Percentiles rank a stretch among this genome's conserved stretches.
Evolutionary conservation across 2,329 filamentous ascomycete species (phyloP).

Genomic region (Westerdykella aurantiaca): DNA sequence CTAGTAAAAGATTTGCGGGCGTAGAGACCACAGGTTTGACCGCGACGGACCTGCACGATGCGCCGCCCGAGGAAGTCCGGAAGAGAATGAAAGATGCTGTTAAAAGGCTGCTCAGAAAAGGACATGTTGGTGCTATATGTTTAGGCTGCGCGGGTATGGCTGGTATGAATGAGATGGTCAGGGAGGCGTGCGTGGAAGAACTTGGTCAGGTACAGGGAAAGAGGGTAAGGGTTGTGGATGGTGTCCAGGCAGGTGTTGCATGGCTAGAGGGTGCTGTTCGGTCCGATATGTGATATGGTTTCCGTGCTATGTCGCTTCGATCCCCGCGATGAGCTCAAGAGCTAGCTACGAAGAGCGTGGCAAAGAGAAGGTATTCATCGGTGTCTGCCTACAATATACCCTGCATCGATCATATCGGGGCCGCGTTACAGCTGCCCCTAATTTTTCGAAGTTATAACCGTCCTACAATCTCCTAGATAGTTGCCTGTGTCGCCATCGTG

Average conservation of each 20-base stretch:
- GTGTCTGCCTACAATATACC: too few species aligned
- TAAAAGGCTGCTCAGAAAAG: slow-evolving; percentile 54
- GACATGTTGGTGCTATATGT: slow-evolving; percentile 62
- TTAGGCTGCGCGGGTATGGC: slow-evolving; percentile 91
- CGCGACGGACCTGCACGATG: slow-evolving; percentile 72
- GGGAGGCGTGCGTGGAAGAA: slow-evolving; percentile 59
- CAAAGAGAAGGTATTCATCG: too few species aligned
- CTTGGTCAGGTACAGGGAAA: slow-evolving; percentile 56
- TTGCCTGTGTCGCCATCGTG: too few species aligned
- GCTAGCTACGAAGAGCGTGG: too few species aligned
- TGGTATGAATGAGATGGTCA: slow-evolving; percentile 72
- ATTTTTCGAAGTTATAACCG: too few species aligned
- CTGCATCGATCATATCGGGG: too few species aligned
- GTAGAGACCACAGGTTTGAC: slow-evolving; percentile 77
- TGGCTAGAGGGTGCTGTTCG: slow-evolving; percentile 52
- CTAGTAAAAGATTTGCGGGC: slow-evolving; percentile 59
- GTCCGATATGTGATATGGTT: slow-evolving; percentile 23
- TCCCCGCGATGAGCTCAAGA: too few species aligned
- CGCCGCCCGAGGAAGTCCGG: slow-evolving; percentile 58
- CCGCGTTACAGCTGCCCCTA: too few species aligned
- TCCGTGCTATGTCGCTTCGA: too few species aligned
- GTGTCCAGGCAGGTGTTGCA: slow-evolving; percentile 64
- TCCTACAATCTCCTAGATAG: too few species aligned
- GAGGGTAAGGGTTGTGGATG: slow-evolving; percentile 69
- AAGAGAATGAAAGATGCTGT: slow-evolving; percentile 65